Percentiles rank a stretch among this genome's conserved stretches.
Conservation (phyloP, 75 land plant genomes). For the Isoetes taiwanensis region DNA sequence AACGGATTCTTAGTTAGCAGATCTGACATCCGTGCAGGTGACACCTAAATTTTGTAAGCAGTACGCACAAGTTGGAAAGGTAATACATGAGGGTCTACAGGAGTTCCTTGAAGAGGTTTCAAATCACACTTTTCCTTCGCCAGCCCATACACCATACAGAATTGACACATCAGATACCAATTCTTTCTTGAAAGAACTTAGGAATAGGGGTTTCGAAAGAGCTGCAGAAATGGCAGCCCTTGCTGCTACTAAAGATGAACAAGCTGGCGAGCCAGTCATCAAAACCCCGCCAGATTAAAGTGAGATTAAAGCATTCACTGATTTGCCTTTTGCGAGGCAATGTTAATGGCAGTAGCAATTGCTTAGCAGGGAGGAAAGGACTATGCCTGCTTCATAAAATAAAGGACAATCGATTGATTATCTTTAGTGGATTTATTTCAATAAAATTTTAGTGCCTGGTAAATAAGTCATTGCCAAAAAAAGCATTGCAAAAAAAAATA, state of each 20-base stretch:
- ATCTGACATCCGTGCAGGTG: slow-evolving; percentile 55
- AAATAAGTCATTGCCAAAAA: too few species aligned
- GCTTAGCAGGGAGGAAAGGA: too few species aligned
- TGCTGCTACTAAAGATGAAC: slow-evolving; percentile 37
- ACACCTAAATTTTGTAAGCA: slow-evolving; percentile 95
- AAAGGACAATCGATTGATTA: too few species aligned
- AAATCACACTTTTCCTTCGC: slow-evolving; percentile 50
- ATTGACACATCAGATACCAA: slow-evolving; percentile 38
- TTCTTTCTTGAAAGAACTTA: slow-evolving; percentile 42
- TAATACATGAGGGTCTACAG: slow-evolving; percentile 61
- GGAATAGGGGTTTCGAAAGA: slow-evolving; percentile 40
- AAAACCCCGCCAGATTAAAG: slow-evolving; percentile 11
- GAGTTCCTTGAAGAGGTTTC: slow-evolving; percentile 78
- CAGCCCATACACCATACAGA: slow-evolving; percentile 66
- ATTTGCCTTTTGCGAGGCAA: too few species aligned
- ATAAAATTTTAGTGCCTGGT: too few species aligned
- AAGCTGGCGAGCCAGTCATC: slow-evolving; percentile 14
- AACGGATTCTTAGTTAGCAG: too few species aligned
- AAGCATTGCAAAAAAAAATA: too few species aligned
- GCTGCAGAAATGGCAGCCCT: slow-evolving; percentile 56
- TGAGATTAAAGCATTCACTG: too few species aligned
- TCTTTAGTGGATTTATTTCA: too few species aligned
- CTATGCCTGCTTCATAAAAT: too few species aligned
- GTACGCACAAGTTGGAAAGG: slow-evolving; percentile 59
- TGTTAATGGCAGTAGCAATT: too few species aligned